Conservation (phyloP, 2,329 filamentous ascomycete species). For the Canariomyces notabilis region DNA sequence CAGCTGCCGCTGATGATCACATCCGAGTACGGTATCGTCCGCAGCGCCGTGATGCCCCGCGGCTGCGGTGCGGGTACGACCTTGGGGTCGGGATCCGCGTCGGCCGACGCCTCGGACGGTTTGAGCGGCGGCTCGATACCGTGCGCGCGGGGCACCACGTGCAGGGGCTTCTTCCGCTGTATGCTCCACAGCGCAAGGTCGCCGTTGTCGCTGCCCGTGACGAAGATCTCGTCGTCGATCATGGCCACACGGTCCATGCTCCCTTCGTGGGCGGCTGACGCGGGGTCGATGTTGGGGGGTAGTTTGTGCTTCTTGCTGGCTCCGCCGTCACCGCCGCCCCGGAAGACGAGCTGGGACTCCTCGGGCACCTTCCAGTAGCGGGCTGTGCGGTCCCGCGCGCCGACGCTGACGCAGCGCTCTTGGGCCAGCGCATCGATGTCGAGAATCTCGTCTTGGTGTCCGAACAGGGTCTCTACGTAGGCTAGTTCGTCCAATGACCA, state of each 20-base stretch:
- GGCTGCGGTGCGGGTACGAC: slow-evolving; percentile 62
- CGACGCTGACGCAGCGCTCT: slow-evolving; percentile 87
- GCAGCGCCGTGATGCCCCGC: slow-evolving; percentile 84
- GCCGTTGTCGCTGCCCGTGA: slow-evolving; percentile 92
- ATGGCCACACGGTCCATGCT: slow-evolving; percentile 90
- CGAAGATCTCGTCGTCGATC: slow-evolving; percentile 81
- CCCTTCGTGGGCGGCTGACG: slow-evolving; percentile 64
- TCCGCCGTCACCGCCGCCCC: slow-evolving; percentile 62
- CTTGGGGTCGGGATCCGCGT: slow-evolving; percentile 55
- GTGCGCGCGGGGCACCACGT: slow-evolving; percentile 74
- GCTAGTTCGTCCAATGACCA: slow-evolving; percentile 90
- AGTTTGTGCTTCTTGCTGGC: slow-evolving; percentile 44
- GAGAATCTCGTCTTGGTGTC: slow-evolving; percentile 86
- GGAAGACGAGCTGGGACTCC: slow-evolving; percentile 91
- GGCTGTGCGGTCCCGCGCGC: slow-evolving; percentile 84
- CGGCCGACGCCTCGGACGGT: slow-evolving; percentile 68
- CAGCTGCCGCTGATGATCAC: slow-evolving; percentile 88
- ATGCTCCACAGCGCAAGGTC: slow-evolving; percentile 80
- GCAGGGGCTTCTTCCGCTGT: slow-evolving; percentile 91
- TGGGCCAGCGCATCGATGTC: slow-evolving; percentile 77
- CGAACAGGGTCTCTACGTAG: slow-evolving; percentile 93
- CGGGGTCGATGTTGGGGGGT: slow-evolving; percentile 37
- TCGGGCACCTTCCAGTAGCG: slow-evolving; percentile 94
- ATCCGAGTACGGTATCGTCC: slow-evolving; percentile 84
- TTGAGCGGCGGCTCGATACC: slow-evolving; percentile 70